phyloP scores from a whole-genome alignment of 495 filamentous ascomycete genomes.

The Amniculicola lignicola region DNA sequence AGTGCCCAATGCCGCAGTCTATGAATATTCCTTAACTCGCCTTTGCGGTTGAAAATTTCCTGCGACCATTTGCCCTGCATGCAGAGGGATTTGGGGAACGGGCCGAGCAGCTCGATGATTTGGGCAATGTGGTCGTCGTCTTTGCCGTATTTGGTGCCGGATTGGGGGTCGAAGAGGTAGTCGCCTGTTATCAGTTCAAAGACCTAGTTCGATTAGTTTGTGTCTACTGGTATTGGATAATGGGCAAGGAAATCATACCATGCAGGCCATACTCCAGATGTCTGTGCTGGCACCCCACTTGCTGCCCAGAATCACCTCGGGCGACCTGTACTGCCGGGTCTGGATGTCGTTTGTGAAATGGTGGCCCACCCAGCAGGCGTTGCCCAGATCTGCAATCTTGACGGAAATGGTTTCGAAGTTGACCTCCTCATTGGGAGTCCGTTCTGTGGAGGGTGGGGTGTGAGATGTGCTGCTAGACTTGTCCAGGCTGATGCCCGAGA shows the following conservation, averaged over 20 bases:
- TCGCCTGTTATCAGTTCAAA: slow-evolving; percentile 98
- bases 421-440: slow-evolving; percentile 52
- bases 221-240: neutral
- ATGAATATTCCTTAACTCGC: slow-evolving; percentile 96
- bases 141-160: slow-evolving; percentile 98
- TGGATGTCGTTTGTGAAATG: slow-evolving; percentile 99
- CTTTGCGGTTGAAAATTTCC: slow-evolving; percentile 98
- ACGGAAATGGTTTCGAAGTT: slow-evolving; percentile 82
- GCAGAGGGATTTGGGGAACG: slow-evolving; percentile 88
- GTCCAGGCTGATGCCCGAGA: slow-evolving; percentile 91
- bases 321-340: slow-evolving; percentile 94
- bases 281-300: slow-evolving; percentile 99
- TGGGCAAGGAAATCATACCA: slow-evolving; percentile 58
- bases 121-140: slow-evolving; percentile 99
- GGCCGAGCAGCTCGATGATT: slow-evolving; percentile 94
- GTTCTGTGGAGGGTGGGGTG: slow-evolving; percentile 45
- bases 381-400: slow-evolving; percentile 97
- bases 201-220: slow-evolving; percentile 53
- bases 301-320: slow-evolving; percentile 92
- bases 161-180: slow-evolving; percentile 98
- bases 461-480: slow-evolving; percentile 54
- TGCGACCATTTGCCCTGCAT: slow-evolving; percentile 94
- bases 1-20: slow-evolving; percentile 94
- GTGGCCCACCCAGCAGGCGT: slow-evolving; percentile 97
- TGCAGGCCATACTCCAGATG: slow-evolving; percentile 99